These are phyloP conservation scores for Cordyceps cateniannulata DNA, from an alignment of 2,329 filamentous ascomycete species.

Conservation along the genomic window DNA sequence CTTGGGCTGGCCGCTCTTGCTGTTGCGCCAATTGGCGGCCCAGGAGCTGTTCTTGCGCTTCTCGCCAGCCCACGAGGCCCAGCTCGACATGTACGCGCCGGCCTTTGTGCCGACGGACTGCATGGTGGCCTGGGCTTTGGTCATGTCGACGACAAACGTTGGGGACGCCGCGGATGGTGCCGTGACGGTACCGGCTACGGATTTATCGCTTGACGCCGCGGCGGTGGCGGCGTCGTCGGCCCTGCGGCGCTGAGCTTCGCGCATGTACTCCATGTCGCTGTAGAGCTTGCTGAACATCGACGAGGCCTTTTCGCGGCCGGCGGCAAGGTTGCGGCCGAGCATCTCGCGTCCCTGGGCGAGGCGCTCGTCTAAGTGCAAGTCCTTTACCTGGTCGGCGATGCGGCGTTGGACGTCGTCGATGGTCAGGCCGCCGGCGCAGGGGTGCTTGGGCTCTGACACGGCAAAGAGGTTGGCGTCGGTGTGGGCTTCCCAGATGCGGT, in stretches of 20 bases:
- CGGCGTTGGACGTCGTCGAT: slow-evolving; percentile 92
- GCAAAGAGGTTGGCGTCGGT: slow-evolving; percentile 89
- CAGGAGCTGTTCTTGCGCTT: slow-evolving; percentile 57
- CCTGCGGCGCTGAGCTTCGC: slow-evolving; percentile 38
- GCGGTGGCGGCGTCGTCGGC: slow-evolving; percentile 27
- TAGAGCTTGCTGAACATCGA: slow-evolving; percentile 84
- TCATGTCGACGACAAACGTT: slow-evolving; percentile 22
- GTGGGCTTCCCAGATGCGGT: slow-evolving; percentile 74
- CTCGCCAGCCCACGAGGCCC: slow-evolving; percentile 66
- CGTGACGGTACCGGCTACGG: slow-evolving; percentile 15
- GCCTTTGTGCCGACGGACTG: slow-evolving; percentile 49
- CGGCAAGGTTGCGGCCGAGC: slow-evolving; percentile 81
- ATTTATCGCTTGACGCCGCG: slow-evolving; percentile 19
- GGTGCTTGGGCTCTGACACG: slow-evolving; percentile 87
- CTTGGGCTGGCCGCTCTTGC: slow-evolving; percentile 23
- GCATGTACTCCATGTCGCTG: slow-evolving; percentile 70
- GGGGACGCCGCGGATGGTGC: slow-evolving; percentile 17
- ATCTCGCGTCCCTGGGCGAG: slow-evolving; percentile 78
- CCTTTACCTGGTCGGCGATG: slow-evolving; percentile 84
- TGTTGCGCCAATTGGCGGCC: slow-evolving; percentile 35
- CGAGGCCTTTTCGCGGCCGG: slow-evolving; percentile 80
- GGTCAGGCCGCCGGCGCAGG: slow-evolving; percentile 83
- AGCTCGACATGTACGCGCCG: slow-evolving; percentile 60
- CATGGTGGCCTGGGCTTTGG: slow-evolving; percentile 39
- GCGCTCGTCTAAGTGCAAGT: slow-evolving; percentile 87